These are phyloP conservation scores for Centaurea solstitialis DNA, from an alignment of 129 eudicot genomes.

Conservation along the genomic window DNA sequence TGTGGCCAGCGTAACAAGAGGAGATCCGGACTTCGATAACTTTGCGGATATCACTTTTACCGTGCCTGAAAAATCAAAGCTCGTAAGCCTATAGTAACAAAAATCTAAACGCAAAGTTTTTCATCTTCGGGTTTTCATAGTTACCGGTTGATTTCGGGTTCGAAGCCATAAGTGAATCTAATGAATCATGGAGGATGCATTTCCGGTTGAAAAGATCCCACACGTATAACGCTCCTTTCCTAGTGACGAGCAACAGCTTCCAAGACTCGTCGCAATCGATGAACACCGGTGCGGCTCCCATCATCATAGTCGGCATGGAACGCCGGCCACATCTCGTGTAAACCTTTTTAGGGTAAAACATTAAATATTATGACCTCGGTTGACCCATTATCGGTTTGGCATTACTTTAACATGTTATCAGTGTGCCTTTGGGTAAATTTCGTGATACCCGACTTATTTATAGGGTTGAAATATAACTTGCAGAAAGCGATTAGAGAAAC, in stretches of 20 bases:
- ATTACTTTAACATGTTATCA: background rate
- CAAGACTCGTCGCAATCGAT: slow-evolving; percentile 95
- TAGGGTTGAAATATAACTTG: too few species aligned
- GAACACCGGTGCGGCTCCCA: slow-evolving; percentile 92
- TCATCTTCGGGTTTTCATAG: slow-evolving; percentile 38
- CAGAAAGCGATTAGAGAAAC: slow-evolving; percentile 2
- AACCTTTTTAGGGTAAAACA: slow-evolving; percentile 52
- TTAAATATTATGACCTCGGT: background rate
- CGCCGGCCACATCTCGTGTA: slow-evolving; percentile 96
- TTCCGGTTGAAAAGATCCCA: slow-evolving; percentile 88
- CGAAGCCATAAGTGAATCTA: slow-evolving; percentile 64
- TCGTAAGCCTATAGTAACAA: background rate
- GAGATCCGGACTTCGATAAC: slow-evolving; percentile 87
- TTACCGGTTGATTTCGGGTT: slow-evolving; percentile 56
- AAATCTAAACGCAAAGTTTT: background rate
- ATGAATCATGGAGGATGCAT: slow-evolving; percentile 89
- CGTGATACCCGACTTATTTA: too few species aligned
- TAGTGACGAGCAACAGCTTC: slow-evolving; percentile 88
- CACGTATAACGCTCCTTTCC: slow-evolving; percentile 71
- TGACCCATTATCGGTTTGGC: background rate
- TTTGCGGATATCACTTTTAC: slow-evolving; percentile 94
- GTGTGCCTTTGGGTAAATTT: too few species aligned
- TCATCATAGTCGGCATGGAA: slow-evolving; percentile 95
- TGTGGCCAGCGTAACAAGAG: slow-evolving; percentile 88
- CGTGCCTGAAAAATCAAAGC: slow-evolving; percentile 49